These are phyloP conservation scores for Aspergillus proliferans DNA, from an alignment of 2,329 filamentous ascomycete species.

Conservation along the genomic window DNA sequence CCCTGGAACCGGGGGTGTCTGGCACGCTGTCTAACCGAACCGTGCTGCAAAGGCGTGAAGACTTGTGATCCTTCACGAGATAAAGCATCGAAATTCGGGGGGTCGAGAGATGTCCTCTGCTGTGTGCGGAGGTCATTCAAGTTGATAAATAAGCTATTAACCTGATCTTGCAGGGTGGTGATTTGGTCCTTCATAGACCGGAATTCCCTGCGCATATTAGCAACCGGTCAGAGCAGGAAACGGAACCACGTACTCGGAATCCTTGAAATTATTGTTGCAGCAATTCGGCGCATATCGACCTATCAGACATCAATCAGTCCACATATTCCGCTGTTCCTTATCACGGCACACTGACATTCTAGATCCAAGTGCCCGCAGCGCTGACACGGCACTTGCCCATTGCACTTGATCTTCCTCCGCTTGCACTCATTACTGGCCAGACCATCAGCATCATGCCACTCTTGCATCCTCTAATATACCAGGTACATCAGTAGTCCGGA, in stretches of 20 bases:
- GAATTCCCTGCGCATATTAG: slow-evolving; percentile 56
- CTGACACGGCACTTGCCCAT: slow-evolving; percentile 59
- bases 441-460: neutral
- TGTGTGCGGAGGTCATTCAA: slow-evolving; percentile 59
- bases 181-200: slow-evolving; percentile 73
- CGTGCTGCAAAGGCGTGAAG: slow-evolving; percentile 33
- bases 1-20: slow-evolving; percentile 68
- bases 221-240: neutral
- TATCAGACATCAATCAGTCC: slow-evolving; percentile 7
- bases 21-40: slow-evolving; percentile 43
- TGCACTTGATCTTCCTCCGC: slow-evolving; percentile 62
- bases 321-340: neutral
- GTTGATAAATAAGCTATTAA: slow-evolving; percentile 67
- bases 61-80: slow-evolving; percentile 36
- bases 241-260: slow-evolving; percentile 60
- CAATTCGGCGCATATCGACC: slow-evolving; percentile 61
- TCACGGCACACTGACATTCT: slow-evolving; percentile 40
- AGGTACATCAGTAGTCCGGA: neutral
- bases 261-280: slow-evolving; percentile 74
- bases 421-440: slow-evolving; percentile 56
- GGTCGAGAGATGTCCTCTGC: slow-evolving; percentile 32
- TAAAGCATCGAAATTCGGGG: slow-evolving; percentile 28
- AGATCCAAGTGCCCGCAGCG: slow-evolving; percentile 59
- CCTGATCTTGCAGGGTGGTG: slow-evolving; percentile 70
- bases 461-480: neutral